Base-by-base conservation (phyloP, 371 early-diverging fungal species). In the Nosema muscidifuracis region DNA sequence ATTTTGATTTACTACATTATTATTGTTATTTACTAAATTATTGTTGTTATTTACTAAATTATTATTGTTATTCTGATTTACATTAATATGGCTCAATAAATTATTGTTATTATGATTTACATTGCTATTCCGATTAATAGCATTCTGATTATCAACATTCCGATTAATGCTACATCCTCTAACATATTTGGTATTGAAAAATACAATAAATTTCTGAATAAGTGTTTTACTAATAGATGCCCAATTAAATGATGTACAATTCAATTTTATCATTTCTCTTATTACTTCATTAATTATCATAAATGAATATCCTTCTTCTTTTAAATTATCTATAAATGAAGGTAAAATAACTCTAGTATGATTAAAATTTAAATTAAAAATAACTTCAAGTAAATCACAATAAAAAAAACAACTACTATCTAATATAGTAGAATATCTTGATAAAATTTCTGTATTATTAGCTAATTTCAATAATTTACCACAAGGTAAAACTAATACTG, bases 391-490 rank as follows among this genome's bases (percentile, higher is more conserved):
- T 18, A 66, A 20, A 13, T 55, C 56, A 36, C 33, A 36, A 55
- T 55, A 66, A 24, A 51, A 66, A 24, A 66, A 66, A n/a, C 67
- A 66, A n/a, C 22, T 28, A 16, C 56, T 55, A 31, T 55, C 36
- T 53, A 66, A 38, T 31, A 66, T 53, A 4, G n/a, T 34, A 38
- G 36, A 53, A 9, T 53, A 15, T 31, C 33, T 28, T 2, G 10
- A 28, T 26, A 66, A 31, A 31, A 53, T 55, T 12, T 34, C 10
- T 20, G 53, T 20, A 26, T 66, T 47, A 1, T 55, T 53, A 16
- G 36, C 51, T 20, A 53, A 42, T 26, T 33, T 36, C 12, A 66
- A 38, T 22, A 66, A 18, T 0, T 51, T 24, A 7, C 53, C 67
- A 43, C 31, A 51, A 12, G 55, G 36, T 24, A 66, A 24, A 28